A percentile compares a stretch with the other conserved stretches of the same genome.
Conservation (phyloP, 371 early-diverging fungal species). For the Circinella umbellata region DNA sequence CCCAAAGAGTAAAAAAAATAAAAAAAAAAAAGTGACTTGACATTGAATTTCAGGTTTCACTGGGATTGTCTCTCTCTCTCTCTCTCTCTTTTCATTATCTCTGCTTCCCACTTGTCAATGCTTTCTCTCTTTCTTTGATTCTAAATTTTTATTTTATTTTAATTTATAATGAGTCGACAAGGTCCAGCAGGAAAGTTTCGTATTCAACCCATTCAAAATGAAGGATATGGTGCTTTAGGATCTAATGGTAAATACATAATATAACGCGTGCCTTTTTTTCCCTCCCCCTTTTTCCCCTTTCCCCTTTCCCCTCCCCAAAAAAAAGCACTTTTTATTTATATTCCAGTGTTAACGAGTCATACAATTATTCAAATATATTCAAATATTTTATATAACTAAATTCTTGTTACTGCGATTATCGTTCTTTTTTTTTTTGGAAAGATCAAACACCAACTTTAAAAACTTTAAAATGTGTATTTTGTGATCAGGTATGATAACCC, state of each 20-base stretch:
- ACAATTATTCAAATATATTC: too few relatives aligned
- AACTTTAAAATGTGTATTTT: slow-evolving; percentile 27
- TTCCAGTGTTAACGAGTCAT: too few relatives aligned
- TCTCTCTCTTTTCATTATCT: too few relatives aligned
- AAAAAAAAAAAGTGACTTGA: too few relatives aligned
- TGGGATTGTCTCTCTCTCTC: too few relatives aligned
- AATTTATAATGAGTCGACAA: neutral
- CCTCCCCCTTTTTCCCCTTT: too few relatives aligned
- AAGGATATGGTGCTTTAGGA: slow-evolving; percentile 16
- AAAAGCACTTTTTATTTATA: neutral
- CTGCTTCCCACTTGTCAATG: neutral
- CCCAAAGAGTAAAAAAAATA: too few relatives aligned
- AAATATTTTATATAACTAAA: too few relatives aligned
- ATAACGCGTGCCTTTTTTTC: too few relatives aligned
- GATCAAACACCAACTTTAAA: slow-evolving; percentile 19
- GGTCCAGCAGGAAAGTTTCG: slow-evolving; percentile 29
- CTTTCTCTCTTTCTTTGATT: neutral
- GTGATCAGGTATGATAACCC: slow-evolving; percentile 28
- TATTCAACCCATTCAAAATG: slow-evolving; percentile 5
- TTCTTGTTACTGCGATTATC: too few relatives aligned
- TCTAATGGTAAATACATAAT: slow-evolving; percentile 21
- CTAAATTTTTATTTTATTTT: neutral
- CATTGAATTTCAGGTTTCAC: too few relatives aligned
- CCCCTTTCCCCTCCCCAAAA: neutral
- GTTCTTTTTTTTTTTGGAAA: too few relatives aligned